These are phyloP conservation scores for Casaregolazyma suthepensis DNA, from an alignment of 1,139 yeast species.

Conservation along the genomic window DNA sequence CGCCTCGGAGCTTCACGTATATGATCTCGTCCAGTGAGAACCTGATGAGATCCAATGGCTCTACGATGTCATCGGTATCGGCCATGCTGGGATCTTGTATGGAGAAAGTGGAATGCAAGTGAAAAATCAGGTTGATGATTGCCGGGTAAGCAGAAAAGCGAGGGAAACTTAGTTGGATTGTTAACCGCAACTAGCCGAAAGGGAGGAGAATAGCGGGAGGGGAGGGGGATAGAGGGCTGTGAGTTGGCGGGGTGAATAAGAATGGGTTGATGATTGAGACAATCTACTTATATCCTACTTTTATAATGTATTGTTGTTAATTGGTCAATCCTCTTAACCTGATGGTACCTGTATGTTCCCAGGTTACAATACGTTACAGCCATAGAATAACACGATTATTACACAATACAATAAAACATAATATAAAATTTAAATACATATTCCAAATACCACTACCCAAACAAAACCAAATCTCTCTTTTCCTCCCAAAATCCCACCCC, in stretches of 20 bases:
- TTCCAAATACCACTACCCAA: neutral
- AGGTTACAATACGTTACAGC: neutral
- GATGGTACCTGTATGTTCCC: neutral
- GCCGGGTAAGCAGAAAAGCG: neutral
- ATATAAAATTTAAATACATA: no score
- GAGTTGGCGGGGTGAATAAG: no score
- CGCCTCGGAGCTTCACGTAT: slow-evolving; percentile 90
- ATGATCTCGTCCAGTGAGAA: slow-evolving; percentile 83
- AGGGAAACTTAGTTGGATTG: neutral
- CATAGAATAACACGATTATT: neutral
- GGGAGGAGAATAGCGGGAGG: no score
- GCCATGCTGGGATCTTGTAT: slow-evolving; percentile 5
- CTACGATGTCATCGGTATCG: slow-evolving; percentile 31
- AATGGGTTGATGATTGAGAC: no score
- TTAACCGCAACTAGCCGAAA: neutral
- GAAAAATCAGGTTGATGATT: neutral
- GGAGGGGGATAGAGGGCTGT: no score
- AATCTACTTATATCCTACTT: no score
- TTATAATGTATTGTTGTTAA: no score
- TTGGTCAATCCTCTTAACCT: no score
- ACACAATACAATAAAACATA: neutral
- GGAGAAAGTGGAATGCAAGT: neutral
- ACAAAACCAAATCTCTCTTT: neutral
- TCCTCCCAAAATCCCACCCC: neutral
- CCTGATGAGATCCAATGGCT: slow-evolving; percentile 84